Percentiles rank a stretch among this genome's conserved stretches.
These are phyloP conservation scores for Wilhelminamyces savonicus DNA, from an alignment of 805 yeast species.

Conservation along the genomic window DNA sequence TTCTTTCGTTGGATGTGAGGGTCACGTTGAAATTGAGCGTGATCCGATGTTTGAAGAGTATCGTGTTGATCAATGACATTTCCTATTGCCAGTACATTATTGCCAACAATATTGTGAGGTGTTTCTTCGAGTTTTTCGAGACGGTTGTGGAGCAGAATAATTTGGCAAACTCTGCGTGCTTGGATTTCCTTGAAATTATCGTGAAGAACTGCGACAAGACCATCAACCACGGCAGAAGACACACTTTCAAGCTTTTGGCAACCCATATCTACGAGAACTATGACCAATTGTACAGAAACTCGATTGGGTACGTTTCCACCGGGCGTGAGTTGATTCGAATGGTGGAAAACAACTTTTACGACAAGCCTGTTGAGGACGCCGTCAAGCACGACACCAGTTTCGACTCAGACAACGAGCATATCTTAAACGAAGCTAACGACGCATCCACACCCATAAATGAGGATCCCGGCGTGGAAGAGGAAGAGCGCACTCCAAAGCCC, in stretches of 20 bases:
- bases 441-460: slow-evolving; percentile 22
- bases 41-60: slow-evolving; percentile 59
- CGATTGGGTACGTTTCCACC: slow-evolving; percentile 19
- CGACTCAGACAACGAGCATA: slow-evolving; percentile 3
- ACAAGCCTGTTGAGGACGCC: slow-evolving; percentile 1
- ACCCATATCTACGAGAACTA: slow-evolving; percentile 25
- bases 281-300: slow-evolving; percentile 15
- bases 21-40: slow-evolving; percentile 60
- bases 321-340: slow-evolving; percentile 18
- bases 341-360: slow-evolving; percentile 16
- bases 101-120: slow-evolving; percentile 44
- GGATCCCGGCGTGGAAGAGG: slow-evolving; percentile 11
- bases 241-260: slow-evolving; percentile 24
- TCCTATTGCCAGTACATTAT: slow-evolving; percentile 52
- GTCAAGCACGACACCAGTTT: slow-evolving; percentile 2
- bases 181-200: slow-evolving; percentile 55
- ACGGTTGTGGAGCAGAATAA: slow-evolving; percentile 48
- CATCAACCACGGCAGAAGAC: slow-evolving; percentile 5
- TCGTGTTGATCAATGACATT: slow-evolving; percentile 58
- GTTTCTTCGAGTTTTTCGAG: slow-evolving; percentile 44
- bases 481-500: slow-evolving; percentile 3
- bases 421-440: slow-evolving; percentile 3
- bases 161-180: slow-evolving; percentile 66
- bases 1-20: slow-evolving; percentile 39
- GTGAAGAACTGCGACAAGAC: slow-evolving; percentile 17